These are phyloP conservation scores for Chrysoporthe puriensis DNA, from an alignment of 2,329 filamentous ascomycete genomes.

Conservation along the genomic window DNA sequence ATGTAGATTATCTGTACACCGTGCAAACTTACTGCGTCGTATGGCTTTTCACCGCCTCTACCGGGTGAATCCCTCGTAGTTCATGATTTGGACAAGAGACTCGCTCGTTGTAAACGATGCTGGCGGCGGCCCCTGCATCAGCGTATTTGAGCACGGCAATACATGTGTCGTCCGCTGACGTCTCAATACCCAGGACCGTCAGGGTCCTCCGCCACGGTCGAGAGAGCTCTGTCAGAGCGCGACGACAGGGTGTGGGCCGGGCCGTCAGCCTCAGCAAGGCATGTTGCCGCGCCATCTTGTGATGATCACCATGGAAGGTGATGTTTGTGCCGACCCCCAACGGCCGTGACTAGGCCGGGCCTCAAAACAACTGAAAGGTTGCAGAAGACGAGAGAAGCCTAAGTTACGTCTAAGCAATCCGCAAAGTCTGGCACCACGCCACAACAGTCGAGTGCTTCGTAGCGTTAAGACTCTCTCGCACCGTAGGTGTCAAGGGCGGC, in stretches of 20 bases:
- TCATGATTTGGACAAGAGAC: slow-evolving; percentile 77
- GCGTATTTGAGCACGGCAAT: slow-evolving; percentile 72
- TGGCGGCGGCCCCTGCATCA: slow-evolving; percentile 51
- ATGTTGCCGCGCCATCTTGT: slow-evolving; percentile 16
- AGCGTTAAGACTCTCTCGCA: not conserved
- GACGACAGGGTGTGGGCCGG: not conserved
- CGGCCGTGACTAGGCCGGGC: not conserved
- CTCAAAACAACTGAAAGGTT: not conserved
- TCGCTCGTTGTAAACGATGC: slow-evolving; percentile 78
- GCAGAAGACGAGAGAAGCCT: not conserved
- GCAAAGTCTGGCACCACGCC: not conserved
- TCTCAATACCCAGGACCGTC: slow-evolving; percentile 70
- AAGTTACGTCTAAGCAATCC: not conserved
- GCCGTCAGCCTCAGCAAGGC: slow-evolving; percentile 3
- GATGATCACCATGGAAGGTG: not conserved
- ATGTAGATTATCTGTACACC: not conserved
- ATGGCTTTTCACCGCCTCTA: slow-evolving; percentile 76
- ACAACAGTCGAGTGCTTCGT: not conserved
- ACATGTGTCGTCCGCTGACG: slow-evolving; percentile 90
- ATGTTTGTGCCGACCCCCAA: too few relatives aligned
- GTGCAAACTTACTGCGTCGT: slow-evolving; percentile 51
- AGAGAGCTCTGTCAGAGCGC: too few relatives aligned
- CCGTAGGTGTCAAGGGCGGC: not conserved
- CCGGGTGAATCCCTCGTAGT: slow-evolving; percentile 80
- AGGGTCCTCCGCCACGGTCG: not conserved